Percentiles rank a stretch among this genome's conserved stretches.
These are phyloP conservation scores for Fusarium xylarioides DNA, from an alignment of 2,329 filamentous ascomycete species.

Conservation along the genomic window DNA sequence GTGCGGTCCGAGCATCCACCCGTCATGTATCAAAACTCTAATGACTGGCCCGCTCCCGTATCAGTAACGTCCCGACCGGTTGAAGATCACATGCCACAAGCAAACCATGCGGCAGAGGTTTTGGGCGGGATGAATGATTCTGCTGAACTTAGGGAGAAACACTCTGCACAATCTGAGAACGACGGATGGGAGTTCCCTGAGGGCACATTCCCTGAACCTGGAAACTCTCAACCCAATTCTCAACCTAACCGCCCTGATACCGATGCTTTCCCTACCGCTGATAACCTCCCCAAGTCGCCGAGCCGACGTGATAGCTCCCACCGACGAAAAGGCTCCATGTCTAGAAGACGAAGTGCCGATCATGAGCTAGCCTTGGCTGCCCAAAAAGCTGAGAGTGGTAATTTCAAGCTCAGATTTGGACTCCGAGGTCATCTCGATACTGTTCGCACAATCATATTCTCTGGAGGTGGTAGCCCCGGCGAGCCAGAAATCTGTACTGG, in stretches of 20 bases:
- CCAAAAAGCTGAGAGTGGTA: constrained; percentile 73
- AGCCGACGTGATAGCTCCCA: constrained; percentile 74
- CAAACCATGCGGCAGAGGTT: constrained; percentile 53
- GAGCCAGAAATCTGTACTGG: constrained; percentile 98
- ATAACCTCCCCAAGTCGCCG: constrained; percentile 83
- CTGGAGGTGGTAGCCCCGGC: constrained; percentile 91
- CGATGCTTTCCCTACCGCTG: constrained; percentile 85
- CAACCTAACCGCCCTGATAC: constrained; percentile 78
- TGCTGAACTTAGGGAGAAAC: constrained; percentile 59
- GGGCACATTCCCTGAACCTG: constrained; percentile 68
- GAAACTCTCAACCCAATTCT: constrained; percentile 55
- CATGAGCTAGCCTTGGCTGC: constrained; percentile 64
- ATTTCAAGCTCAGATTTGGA: constrained; percentile 93
- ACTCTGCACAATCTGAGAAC: constrained; percentile 57
- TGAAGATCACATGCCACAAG: constrained; percentile 46
- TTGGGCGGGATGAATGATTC: constrained; percentile 51
- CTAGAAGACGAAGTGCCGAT: constrained; percentile 75
- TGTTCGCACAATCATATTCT: constrained; percentile 94
- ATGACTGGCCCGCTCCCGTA: constrained; percentile 48
- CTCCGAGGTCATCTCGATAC: constrained; percentile 93
- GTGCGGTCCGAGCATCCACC: constrained; percentile 61
- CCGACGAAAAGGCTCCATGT: constrained; percentile 82
- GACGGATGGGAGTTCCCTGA: constrained; percentile 97
- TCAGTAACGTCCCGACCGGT: constrained; percentile 48
- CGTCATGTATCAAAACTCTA: constrained; percentile 50